Base-by-base conservation (phyloP, 148 eudicot species). In the Drosera capensis region DNA sequence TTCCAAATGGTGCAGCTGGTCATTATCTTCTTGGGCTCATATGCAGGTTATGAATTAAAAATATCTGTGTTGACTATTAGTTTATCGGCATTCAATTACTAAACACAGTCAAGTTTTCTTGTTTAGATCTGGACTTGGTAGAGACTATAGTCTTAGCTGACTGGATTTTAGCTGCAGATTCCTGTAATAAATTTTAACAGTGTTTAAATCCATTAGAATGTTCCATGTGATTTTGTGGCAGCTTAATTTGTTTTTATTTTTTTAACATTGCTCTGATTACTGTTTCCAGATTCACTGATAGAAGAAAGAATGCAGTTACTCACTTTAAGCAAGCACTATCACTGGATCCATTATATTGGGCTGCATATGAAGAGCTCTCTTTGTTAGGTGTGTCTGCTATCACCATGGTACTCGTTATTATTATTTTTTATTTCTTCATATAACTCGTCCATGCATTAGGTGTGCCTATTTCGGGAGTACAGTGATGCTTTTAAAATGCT, bases 1-100 rank as follows among this genome's bases (percentile, higher is more conserved):
- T 53, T 23, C 57, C 57, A 26, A 53, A 53, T 73, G 97, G 94
- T 43, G 94, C 97, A 52, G 86, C 97, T 61, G 97, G 97, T 52
- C 97, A 83, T 71, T 83, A 83, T 67, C 97, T 88, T 64, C 94
- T 88, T 54, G 97, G 94, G 56, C 97, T 83, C 46, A 60, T 83
- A 54, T 85, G 76, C 64, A 90, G 99, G 99, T 78, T 59, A 26
- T 34, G n/a, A 14, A 20, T 31, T 29, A 21, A 34, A 46, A 34
- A 48, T 38, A 29, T 45, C n/a, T 45, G 42, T 26, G 44, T 13
- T 20, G 16, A 44, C 42, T 54, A 14, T 31, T 14, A 13, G 7
- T 43, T 22, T 54, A 23, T 31, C 22, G 34, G 20, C 34, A 28
- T 19, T 7, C 25, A 34, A 14, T 15, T n/a, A n/a, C n/a, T n/a